Conservation (phyloP, 2,329 filamentous ascomycete genomes). For the Trichophyton equinum region DNA sequence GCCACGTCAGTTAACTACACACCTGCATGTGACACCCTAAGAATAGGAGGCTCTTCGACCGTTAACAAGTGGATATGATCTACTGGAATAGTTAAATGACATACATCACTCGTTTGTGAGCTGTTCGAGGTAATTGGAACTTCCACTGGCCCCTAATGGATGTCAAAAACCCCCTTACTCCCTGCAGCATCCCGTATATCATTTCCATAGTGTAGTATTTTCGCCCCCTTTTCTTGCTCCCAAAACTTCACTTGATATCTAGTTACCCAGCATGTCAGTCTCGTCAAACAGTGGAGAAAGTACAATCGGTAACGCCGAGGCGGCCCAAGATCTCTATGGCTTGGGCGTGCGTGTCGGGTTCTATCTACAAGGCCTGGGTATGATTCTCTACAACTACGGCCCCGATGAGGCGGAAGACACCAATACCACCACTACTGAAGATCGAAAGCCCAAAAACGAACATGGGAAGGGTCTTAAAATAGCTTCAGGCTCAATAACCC, state of each 20-base stretch:
- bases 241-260: background rate
- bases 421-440: background rate
- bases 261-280: background rate
- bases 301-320: background rate
- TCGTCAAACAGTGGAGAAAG: background rate
- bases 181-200: background rate
- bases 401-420: background rate
- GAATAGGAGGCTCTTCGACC: background rate
- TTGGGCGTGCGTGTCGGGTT: conserved; percentile 2
- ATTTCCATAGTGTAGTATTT: background rate
- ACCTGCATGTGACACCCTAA: background rate
- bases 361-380: background rate
- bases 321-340: conserved; percentile 1
- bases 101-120: background rate
- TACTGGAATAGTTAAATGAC: background rate
- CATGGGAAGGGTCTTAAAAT: background rate
- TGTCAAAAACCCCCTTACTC: background rate
- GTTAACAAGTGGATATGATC: background rate
- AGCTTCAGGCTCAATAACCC: background rate
- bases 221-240: background rate
- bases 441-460: background rate
- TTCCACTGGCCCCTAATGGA: background rate
- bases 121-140: background rate
- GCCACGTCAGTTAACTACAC: background rate
- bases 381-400: background rate